Base-by-base conservation (phyloP, 306 rosid genomes). In the Alnus rubra region DNA sequence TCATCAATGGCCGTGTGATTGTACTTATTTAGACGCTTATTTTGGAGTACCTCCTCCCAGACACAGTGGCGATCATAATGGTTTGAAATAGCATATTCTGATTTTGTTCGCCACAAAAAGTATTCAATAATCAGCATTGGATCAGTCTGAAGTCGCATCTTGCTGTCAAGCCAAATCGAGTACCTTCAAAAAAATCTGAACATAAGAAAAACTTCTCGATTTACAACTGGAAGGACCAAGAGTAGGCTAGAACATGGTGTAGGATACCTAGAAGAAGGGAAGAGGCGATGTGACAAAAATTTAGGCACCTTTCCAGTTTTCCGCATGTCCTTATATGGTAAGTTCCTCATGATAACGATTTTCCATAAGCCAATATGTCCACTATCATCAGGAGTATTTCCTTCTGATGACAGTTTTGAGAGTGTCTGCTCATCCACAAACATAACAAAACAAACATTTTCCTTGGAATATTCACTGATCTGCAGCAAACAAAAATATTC, bases 281-380 rank as follows among this genome's bases (percentile, higher is more conserved):
- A 94, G 73, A 94, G 94, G 73, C 97, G 94, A 81, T 92, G 98
- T 48, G 97, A 88, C 80, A 94, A 87, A 88, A 94, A 86, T 80
- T 94, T 94, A 9, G 98, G 98, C 87, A 94, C 97, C 91, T 94
- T 94, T 82, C 98, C 98, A 15, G 97, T 90, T 88, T 96, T 90
- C 69, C 98, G 88, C 98, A 94, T 90, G 86, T 94, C 97, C 50
- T 84, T 81, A 79, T 87, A 94, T 33, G 97, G 98, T 81, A 92
- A 89, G 78, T 86, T 94, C 75, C 83, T 87, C 50, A 90, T 97
- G 47, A 90, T 64, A 79, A 92, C 87, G 33, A 92, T 60, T 87
- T 82, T 94, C 98, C 98, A 94, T 45, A 92, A 77, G 77, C 98
- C 98, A 74, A 94, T 68, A 58, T 74, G 45, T 85, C 98, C 97